Conservation (phyloP, 306 rosid species). For the Gastrolobium villosum region DNA sequence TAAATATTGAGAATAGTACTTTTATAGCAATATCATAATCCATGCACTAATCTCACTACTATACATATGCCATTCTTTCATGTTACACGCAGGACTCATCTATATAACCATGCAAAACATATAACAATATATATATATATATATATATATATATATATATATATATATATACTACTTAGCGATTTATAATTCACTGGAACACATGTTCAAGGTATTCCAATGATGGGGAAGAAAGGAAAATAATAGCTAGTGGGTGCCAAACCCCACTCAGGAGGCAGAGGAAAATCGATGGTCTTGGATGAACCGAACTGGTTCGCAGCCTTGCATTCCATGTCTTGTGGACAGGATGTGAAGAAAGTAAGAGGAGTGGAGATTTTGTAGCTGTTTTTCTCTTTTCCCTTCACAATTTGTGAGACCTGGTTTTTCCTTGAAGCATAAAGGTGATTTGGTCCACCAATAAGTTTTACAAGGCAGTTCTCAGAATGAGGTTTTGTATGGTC, state of each 20-base stretch:
- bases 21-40: not conserved
- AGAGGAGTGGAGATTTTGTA: slow-evolving; percentile 75
- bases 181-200: not conserved
- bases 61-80: slow-evolving; percentile 28
- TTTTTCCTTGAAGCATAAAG: slow-evolving; percentile 61
- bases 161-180: not conserved
- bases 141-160: not conserved
- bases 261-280: slow-evolving; percentile 87
- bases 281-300: slow-evolving; percentile 73
- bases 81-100: not conserved
- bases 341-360: slow-evolving; percentile 63
- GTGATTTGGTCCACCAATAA: slow-evolving; percentile 74
- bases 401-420: slow-evolving; percentile 57
- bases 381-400: slow-evolving; percentile 42
- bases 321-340: slow-evolving; percentile 52
- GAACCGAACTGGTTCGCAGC: slow-evolving; percentile 50
- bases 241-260: slow-evolving; percentile 83
- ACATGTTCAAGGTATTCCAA: slow-evolving; percentile 80
- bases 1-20: too few species aligned
- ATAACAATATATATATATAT: too few species aligned
- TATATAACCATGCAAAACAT: not conserved
- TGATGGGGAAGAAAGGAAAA: slow-evolving; percentile 83
- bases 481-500: slow-evolving; percentile 32
- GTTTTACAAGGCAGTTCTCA: slow-evolving; percentile 60
- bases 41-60: slow-evolving; percentile 13